phyloP scores from a whole-genome alignment of 306 rosid genomes.

The Trifolium pratense region DNA sequence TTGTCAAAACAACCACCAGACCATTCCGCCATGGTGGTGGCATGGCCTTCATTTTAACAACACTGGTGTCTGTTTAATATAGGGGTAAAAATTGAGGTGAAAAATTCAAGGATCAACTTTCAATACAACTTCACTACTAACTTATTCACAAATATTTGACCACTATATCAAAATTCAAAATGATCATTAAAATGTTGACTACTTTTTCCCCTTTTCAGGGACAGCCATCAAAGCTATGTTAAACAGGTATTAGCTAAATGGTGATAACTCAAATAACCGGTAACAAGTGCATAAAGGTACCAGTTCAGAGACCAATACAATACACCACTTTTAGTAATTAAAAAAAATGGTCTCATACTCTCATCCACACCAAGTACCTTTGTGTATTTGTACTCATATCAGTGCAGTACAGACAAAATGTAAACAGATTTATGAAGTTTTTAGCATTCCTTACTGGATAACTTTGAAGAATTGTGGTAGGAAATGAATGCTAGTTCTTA shows the following conservation, averaged over 20 bases:
- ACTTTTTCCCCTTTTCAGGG: neutral
- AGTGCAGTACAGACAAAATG: constrained; percentile 10
- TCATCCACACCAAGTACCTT: neutral
- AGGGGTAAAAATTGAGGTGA: constrained; percentile 1
- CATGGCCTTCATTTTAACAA: neutral
- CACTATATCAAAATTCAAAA: neutral
- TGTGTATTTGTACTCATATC: neutral
- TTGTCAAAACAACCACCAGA: neutral
- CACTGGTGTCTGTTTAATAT: neutral
- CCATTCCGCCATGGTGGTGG: neutral
- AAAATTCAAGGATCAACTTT: constrained; percentile 8
- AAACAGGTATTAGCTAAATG: neutral
- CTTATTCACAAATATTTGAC: neutral
- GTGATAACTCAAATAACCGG: neutral
- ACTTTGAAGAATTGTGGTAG: constrained; percentile 15
- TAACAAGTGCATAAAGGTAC: constrained; percentile 9
- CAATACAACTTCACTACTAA: neutral
- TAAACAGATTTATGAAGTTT: neutral
- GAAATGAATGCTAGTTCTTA: constrained; percentile 7
- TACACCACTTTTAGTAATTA: neutral
- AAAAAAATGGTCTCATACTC: neutral
- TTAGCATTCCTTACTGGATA: constrained; percentile 29
- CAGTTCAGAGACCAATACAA: constrained; percentile 7
- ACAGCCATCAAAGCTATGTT: constrained; percentile 8
- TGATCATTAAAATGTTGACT: constrained; percentile 1